Base-by-base conservation (phyloP, 805 yeast species). In the Candida yuanshanica region DNA sequence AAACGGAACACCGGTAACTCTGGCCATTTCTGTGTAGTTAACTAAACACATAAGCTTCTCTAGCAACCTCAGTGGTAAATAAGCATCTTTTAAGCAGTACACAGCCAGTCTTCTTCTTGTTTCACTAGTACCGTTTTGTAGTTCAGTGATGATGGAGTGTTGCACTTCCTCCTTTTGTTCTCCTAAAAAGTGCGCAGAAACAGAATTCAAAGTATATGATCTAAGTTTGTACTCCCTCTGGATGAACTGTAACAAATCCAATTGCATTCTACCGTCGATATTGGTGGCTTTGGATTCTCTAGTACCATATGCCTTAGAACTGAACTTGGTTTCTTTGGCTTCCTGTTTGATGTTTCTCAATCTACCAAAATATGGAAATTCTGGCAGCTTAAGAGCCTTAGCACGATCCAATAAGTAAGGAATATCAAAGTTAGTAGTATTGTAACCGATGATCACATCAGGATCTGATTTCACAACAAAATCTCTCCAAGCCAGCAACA, bases 91-190 rank as follows among this genome's bases (percentile, higher is more conserved):
- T 54, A 93, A 69, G 72, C 99, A 93, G 62, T 93, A 93, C 6
- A 93, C 97, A 0, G 99, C 99, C 55, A 93, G 70, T 46, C 99
- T 75, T 63, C 98, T 70, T 66, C 99, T 79, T 0, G 98, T 85
- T 53, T 93, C 98, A 21, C 86, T 74, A 23, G 79, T 85, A 35
- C 98, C 98, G 51, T 90, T 87, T 54, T 93, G 98, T 42, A 93
- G 70, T 40, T 87, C 95, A 0, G 99, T 88, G 62, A 93, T 93
- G 50, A 91, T 91, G 4, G 98, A 87, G 60, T 91, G 96, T 47
- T 90, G 98, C 10, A 93, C 99, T 58, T 93, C 99, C 65, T 93
- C 99, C 56, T 93, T 93, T 55, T 93, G 99, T 56, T 95, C 99
- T 21, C 86, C 87, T 51, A 93, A 61, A 56, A 95, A 93, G 55